These are phyloP conservation scores for Cyamopsis tetragonoloba DNA, from an alignment of 306 rosid genomes.

Conservation along the genomic window DNA sequence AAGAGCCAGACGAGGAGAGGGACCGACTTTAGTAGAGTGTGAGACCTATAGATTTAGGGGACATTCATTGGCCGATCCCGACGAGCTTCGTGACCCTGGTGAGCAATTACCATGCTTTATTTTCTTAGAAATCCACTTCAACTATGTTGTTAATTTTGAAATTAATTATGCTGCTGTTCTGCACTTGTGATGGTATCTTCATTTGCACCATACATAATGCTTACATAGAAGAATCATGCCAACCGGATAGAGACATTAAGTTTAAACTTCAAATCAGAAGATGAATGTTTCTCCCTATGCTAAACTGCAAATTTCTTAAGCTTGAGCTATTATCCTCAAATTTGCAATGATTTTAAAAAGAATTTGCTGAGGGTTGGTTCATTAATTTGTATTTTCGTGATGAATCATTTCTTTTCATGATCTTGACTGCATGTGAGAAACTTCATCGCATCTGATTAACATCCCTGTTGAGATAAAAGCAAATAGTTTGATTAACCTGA, in stretches of 20 bases:
- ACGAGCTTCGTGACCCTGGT: slow-evolving; percentile 94
- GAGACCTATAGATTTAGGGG: slow-evolving; percentile 90
- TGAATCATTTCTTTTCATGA: not conserved
- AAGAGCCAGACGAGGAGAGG: slow-evolving; percentile 90
- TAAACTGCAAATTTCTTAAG: not conserved
- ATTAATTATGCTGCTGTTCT: not conserved
- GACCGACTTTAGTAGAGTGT: slow-evolving; percentile 83
- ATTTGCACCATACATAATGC: not conserved
- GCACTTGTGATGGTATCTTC: not conserved
- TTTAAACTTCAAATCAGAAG: not conserved
- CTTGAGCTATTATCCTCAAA: not conserved
- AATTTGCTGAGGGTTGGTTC: not conserved
- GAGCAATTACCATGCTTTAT: slow-evolving; percentile 29
- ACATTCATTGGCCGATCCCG: slow-evolving; percentile 93
- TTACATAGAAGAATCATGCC: not conserved
- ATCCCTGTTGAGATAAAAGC: not conserved
- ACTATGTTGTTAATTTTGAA: not conserved
- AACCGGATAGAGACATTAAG: not conserved
- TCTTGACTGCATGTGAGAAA: not conserved
- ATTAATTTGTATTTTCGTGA: not conserved
- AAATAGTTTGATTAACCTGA: not conserved
- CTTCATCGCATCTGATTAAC: not conserved
- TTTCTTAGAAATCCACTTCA: not conserved
- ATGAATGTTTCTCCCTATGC: not conserved
- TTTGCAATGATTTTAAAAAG: not conserved